Percentiles rank a stretch among this genome's conserved stretches.
Conservation (phyloP, 331 rosid species). For the Quercus lobata region DNA sequence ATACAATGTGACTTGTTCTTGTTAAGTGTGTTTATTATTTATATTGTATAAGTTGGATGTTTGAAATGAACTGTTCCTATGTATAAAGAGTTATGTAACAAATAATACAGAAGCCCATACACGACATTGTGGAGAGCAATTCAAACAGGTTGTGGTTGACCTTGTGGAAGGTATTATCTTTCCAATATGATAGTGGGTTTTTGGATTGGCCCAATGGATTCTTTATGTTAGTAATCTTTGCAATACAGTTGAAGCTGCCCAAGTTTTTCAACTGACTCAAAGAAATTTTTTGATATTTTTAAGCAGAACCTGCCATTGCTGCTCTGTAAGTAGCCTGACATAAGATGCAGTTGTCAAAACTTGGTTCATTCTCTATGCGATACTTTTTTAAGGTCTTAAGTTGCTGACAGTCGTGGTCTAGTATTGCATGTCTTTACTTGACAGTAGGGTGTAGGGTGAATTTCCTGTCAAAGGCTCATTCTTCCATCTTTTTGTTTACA, state of each 20-base stretch:
- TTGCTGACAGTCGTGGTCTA: too few relatives aligned
- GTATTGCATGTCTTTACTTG: too few relatives aligned
- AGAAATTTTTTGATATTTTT: too few relatives aligned
- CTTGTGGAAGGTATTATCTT: not conserved
- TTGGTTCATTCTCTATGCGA: too few relatives aligned
- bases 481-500: too few relatives aligned
- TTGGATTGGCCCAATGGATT: not conserved
- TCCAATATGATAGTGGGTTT: not conserved
- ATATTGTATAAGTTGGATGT: not conserved
- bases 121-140: not conserved
- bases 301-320: too few relatives aligned
- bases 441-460: too few relatives aligned
- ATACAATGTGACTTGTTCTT: not conserved
- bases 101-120: not conserved
- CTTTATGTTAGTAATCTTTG: not conserved
- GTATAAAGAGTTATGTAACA: not conserved
- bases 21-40: not conserved
- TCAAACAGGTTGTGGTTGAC: not conserved
- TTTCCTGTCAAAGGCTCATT: too few relatives aligned
- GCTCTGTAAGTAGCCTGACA: too few relatives aligned
- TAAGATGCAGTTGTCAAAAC: too few relatives aligned
- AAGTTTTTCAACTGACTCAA: too few relatives aligned
- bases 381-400: too few relatives aligned
- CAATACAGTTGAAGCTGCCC: not conserved
- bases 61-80: not conserved